Evolutionary conservation across 306 rosid species (phyloP).

Genomic region (Psophocarpus tetragonolobus): DNA sequence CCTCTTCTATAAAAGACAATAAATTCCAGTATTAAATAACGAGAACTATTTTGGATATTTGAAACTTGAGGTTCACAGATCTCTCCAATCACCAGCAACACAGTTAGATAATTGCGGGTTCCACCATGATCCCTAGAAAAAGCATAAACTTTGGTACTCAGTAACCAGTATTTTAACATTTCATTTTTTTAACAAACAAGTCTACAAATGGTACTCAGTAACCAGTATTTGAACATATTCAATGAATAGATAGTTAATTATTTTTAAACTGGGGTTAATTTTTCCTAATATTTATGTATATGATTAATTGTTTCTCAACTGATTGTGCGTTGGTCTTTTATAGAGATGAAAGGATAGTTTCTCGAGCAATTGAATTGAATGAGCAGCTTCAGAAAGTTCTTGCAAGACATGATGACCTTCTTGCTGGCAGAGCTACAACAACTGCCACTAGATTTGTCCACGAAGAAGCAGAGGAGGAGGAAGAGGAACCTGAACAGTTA

Average conservation of each 20-base stretch:
- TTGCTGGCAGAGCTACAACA: slow-evolving; percentile 59
- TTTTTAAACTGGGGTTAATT: not conserved
- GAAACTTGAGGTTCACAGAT: not conserved
- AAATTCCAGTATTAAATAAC: not conserved
- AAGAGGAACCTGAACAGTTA: slow-evolving; percentile 91
- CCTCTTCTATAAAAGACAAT: not conserved
- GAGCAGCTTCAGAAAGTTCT: slow-evolving; percentile 91
- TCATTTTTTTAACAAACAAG: not conserved
- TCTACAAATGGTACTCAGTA: not conserved
- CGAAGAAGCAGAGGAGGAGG: slow-evolving; percentile 76
- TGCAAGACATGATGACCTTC: slow-evolving; percentile 78
- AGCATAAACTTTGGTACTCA: not conserved
- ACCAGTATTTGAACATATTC: not conserved
- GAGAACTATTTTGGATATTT: not conserved
- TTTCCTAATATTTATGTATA: not conserved
- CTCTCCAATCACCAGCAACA: not conserved
- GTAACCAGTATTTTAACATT: no score
- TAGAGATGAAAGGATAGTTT: slow-evolving; percentile 74
- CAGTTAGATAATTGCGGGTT: not conserved
- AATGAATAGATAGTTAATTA: not conserved
- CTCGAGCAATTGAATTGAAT: slow-evolving; percentile 82
- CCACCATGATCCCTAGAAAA: not conserved
- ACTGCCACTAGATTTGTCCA: slow-evolving; percentile 42
- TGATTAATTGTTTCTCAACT: slow-evolving; percentile 25
- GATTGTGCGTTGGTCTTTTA: slow-evolving; percentile 23